Conservation (phyloP, 2,329 filamentous ascomycete genomes). For the Metarhizium album region DNA sequence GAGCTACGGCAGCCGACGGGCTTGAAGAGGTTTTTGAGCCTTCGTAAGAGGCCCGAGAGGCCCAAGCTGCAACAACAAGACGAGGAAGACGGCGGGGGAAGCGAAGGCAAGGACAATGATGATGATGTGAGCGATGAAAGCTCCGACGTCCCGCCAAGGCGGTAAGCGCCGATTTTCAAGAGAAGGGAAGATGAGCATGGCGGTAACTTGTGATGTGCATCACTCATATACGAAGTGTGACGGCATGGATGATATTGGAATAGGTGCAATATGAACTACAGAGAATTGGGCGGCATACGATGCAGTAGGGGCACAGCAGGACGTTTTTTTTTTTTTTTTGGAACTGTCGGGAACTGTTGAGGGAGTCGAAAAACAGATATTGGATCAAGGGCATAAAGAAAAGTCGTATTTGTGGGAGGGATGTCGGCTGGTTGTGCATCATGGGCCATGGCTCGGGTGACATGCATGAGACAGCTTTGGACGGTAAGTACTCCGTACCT, state of each 20-base stretch:
- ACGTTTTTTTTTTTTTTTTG: not conserved
- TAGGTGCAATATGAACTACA: not conserved
- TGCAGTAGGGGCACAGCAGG: not conserved
- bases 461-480: no score
- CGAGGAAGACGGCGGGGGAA: slow-evolving; percentile 14
- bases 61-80: slow-evolving; percentile 6
- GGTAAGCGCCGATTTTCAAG: not conserved
- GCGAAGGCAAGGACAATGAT: slow-evolving; percentile 14
- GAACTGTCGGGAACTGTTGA: not conserved
- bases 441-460: no score
- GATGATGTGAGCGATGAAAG: slow-evolving; percentile 7
- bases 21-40: slow-evolving; percentile 35
- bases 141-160: slow-evolving; percentile 5
- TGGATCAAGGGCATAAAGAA: not conserved
- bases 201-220: not conserved
- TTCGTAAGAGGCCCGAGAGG: slow-evolving; percentile 26
- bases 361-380: not conserved
- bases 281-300: not conserved
- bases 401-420: not conserved
- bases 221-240: not conserved
- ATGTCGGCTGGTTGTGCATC: no score
- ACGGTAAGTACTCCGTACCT: no score
- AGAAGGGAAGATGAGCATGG: slow-evolving; percentile 4
- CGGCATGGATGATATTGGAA: not conserved
- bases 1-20: slow-evolving; percentile 23